Conservation (phyloP, 768 basidiomycete species). For the Phanerochaete carnosa region DNA sequence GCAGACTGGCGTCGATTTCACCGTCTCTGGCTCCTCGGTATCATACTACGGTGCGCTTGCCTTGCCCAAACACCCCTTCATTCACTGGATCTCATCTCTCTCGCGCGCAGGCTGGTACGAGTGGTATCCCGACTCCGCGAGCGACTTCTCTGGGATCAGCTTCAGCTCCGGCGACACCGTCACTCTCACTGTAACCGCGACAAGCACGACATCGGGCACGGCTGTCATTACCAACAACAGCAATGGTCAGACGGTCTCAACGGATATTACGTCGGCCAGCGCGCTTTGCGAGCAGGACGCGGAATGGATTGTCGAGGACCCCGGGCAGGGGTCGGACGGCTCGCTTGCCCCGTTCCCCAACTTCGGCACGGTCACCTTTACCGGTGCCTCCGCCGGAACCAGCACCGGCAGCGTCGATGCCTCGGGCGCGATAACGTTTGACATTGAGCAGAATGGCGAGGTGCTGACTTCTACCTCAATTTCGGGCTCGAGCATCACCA, state of each 20-base stretch:
- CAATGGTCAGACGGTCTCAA: constrained; percentile 20
- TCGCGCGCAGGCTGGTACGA: constrained; percentile 21
- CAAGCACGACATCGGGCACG: constrained; percentile 14
- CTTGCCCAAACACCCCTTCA: neutral
- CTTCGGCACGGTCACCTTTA: constrained; percentile 32
- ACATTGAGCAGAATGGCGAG: constrained; percentile 30
- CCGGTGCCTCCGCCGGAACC: constrained; percentile 23
- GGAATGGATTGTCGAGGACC: constrained; percentile 26
- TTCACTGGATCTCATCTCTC: no score
- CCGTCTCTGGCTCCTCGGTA: constrained; percentile 11
- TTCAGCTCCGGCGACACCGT: constrained; percentile 6
- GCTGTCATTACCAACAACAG: constrained; percentile 20
- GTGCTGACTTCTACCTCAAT: constrained; percentile 30
- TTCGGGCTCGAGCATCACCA: constrained; percentile 20
- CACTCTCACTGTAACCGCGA: neutral
- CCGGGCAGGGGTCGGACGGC: constrained; percentile 14
- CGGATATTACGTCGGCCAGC: constrained; percentile 20
- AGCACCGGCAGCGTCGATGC: constrained; percentile 21
- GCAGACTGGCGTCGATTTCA: constrained; percentile 31
- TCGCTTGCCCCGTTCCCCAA: constrained; percentile 34
- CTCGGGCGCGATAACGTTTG: constrained; percentile 24
- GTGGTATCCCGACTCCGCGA: constrained; percentile 26
- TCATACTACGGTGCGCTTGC: constrained; percentile 24
- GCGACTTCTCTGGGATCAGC: constrained; percentile 23
- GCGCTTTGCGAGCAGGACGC: constrained; percentile 26